Conservation (phyloP, 2,329 filamentous ascomycete genomes). For the Epichloe elymi region DNA sequence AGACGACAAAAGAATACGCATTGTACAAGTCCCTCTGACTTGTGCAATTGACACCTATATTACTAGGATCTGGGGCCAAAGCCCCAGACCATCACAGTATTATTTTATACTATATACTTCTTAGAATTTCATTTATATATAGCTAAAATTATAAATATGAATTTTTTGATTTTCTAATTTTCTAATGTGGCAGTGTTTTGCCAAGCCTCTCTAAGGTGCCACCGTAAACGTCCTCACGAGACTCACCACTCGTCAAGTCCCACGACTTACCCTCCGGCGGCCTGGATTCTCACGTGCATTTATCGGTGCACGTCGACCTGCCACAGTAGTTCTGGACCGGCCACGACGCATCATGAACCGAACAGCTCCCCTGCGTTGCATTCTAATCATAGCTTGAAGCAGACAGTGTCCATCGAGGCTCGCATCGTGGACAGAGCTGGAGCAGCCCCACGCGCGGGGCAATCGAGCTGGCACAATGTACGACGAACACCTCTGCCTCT, state of each 20-base stretch:
- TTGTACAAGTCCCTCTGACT: too few species aligned
- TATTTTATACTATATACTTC: too few species aligned
- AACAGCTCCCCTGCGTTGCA: conserved; percentile 7
- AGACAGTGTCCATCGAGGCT: conserved; percentile 1
- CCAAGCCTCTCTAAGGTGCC: too few species aligned
- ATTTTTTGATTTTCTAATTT: too few species aligned
- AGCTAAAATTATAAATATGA: too few species aligned
- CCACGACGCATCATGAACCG: conserved; percentile 12
- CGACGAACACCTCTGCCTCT: neutral
- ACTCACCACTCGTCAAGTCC: neutral
- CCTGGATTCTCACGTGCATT: neutral
- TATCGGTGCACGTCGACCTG: neutral
- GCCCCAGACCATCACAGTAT: too few species aligned
- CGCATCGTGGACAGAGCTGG: neutral
- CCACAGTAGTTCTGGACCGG: neutral
- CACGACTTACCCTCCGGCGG: neutral
- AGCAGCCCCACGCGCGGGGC: conserved; percentile 17
- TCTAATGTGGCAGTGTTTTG: too few species aligned
- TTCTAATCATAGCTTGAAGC: conserved; percentile 8
- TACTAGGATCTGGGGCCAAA: too few species aligned
- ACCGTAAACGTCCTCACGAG: neutral
- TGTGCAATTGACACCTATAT: too few species aligned
- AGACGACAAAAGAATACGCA: too few species aligned
- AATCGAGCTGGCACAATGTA: conserved; percentile 1
- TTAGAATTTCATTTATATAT: too few species aligned